These are phyloP conservation scores for Cytospora chrysosperma DNA, from an alignment of 2,329 filamentous ascomycete species.

Conservation along the genomic window DNA sequence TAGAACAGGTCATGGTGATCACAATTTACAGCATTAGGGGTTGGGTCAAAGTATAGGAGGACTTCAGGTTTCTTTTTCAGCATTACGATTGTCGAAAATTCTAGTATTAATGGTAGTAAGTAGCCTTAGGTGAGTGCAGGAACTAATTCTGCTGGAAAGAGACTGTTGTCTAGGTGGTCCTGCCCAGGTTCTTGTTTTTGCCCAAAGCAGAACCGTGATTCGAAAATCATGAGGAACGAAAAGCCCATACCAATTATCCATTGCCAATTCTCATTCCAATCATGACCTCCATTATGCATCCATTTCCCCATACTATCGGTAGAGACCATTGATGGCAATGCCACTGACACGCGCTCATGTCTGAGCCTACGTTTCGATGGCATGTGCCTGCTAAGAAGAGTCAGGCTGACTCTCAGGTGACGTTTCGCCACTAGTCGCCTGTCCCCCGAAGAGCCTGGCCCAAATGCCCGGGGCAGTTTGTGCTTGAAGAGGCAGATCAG, in stretches of 20 bases:
- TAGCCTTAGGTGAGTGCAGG: conserved; percentile 12
- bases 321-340: background rate
- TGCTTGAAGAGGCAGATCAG: background rate
- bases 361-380: background rate
- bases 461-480: conserved; percentile 4
- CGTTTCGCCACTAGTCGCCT: background rate
- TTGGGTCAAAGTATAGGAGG: background rate
- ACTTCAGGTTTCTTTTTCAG: background rate
- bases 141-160: conserved; percentile 5
- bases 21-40: background rate
- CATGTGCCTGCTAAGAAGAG: background rate
- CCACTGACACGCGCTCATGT: background rate
- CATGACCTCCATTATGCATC: background rate
- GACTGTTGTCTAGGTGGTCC: background rate
- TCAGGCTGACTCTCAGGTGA: background rate
- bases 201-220: background rate
- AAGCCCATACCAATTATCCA: background rate
- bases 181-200: background rate
- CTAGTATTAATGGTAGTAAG: background rate
- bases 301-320: background rate
- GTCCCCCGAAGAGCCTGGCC: conserved; percentile 18
- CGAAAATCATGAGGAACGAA: background rate
- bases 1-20: background rate
- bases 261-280: background rate
- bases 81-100: background rate